Evolutionary conservation across 306 rosid species (phyloP), one percentile per base, ranked within the genome.

Genomic region (Vigna trinervia): DNA sequence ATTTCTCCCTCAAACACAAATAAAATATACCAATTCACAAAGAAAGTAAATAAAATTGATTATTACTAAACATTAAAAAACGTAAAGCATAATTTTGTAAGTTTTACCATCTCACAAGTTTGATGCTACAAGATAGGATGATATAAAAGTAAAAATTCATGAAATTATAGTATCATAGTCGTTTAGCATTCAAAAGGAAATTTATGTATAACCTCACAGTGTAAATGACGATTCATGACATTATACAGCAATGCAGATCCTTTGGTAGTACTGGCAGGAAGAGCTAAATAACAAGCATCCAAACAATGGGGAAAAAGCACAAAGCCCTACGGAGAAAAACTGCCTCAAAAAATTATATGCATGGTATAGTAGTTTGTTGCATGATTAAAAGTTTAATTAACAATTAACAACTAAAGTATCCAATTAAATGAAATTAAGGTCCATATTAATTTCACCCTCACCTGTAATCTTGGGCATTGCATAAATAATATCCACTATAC

Each of bases 181-280:
- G 57, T 73, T 62, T 58, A 34, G 8, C 11, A 63, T 53, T 54
- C 67, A 68, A 45, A 81, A 70, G 52, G 75, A 77, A 59, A 46
- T 62, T 73, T 63, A 71, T 73, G 75, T 22, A 23, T 80, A 84
- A 94, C 98, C 98, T 92, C 97, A 88, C 95, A 94, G 81, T 90
- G 98, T 83, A 88, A 87, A 74, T 77, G 92, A 70, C 70, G 84
- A 67, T 94, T 96, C 96, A 92, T 90, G 69, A 87, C 96, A 76
- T 92, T 92, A 86, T 94, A 94, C 85, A 94, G 73, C 88, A 94
- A 83, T 36, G 87, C 86, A 64, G 96, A 90, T 78, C 98, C 98
- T 85, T 85, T 90, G 48, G 83, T 74, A 74, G 85, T 86, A 88
- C 98, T 90, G 34, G 96, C 93, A 80, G 96, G 98, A 83, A 94